Evolutionary conservation across 495 filamentous ascomycete genomes (phyloP).

Genomic region (Penicillium silybi): DNA sequence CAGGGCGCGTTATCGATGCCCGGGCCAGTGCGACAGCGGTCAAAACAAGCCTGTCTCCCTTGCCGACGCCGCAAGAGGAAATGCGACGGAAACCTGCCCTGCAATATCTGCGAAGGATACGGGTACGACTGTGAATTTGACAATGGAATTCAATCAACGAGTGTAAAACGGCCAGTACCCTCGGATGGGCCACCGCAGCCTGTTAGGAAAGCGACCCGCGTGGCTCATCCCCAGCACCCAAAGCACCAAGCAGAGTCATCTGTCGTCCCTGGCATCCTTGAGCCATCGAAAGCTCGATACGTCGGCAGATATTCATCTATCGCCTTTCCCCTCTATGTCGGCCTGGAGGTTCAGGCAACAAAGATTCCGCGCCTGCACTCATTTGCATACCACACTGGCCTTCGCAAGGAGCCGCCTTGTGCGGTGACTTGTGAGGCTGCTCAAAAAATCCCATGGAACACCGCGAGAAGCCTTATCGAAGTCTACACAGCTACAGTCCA

Average conservation of each 20-base stretch:
- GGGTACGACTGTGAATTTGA: constrained; percentile 39
- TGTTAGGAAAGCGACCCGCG: constrained; percentile 1
- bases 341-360: constrained; percentile 34
- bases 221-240: neutral
- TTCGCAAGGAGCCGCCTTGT: constrained; percentile 23
- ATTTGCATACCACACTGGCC: constrained; percentile 43
- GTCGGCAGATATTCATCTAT: constrained; percentile 39
- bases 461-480: constrained; percentile 21
- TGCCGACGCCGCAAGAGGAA: constrained; percentile 42
- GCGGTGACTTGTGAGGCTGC: constrained; percentile 11
- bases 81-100: constrained; percentile 39
- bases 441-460: constrained; percentile 21
- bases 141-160: constrained; percentile 1
- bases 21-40: constrained; percentile 19
- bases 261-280: constrained; percentile 14
- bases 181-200: neutral
- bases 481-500: constrained; percentile 34
- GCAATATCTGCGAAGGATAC: constrained; percentile 37
- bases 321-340: constrained; percentile 40
- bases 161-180: constrained; percentile 1
- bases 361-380: constrained; percentile 41
- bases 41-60: constrained; percentile 37
- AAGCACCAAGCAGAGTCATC: constrained; percentile 9
- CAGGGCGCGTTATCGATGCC: neutral
- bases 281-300: constrained; percentile 26